These are phyloP conservation scores for Aspergillus pseudotamarii DNA, from an alignment of 2,329 filamentous ascomycete genomes.

Conservation along the genomic window DNA sequence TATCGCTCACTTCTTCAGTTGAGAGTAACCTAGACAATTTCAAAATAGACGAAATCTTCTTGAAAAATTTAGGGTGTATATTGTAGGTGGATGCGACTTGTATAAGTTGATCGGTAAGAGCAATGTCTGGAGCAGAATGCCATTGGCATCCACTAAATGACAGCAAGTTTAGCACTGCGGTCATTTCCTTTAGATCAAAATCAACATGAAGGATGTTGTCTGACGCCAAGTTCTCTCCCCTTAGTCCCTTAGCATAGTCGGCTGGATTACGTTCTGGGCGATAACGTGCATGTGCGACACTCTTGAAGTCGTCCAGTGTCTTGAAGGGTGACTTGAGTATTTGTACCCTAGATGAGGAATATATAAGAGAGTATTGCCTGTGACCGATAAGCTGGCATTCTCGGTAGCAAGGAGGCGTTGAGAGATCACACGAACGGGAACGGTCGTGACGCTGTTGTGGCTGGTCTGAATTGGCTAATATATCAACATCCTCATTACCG, in stretches of 20 bases:
- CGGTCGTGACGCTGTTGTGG: not conserved
- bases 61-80: conserved; percentile 5
- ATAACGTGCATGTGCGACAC: conserved; percentile 17
- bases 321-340: conserved; percentile 17
- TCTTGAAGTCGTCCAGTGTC: conserved; percentile 14
- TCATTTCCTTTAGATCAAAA: conserved; percentile 27
- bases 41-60: conserved; percentile 14
- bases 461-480: not conserved
- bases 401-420: not conserved
- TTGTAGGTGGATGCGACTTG: conserved; percentile 12
- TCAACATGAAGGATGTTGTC: conserved; percentile 29
- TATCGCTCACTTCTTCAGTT: conserved; percentile 10
- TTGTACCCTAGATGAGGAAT: conserved; percentile 17
- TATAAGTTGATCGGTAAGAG: conserved; percentile 26
- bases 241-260: conserved; percentile 15
- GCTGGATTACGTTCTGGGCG: conserved; percentile 14
- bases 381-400: not conserved
- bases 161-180: conserved; percentile 23
- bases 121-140: conserved; percentile 17
- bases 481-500: not conserved
- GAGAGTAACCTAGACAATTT: conserved; percentile 14
- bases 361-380: conserved; percentile 15
- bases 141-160: conserved; percentile 14
- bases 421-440: not conserved
- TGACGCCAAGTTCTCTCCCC: not conserved